A percentile compares a stretch with the other conserved stretches of the same genome.
These are phyloP conservation scores for Choanephora cucurbitarum DNA, from an alignment of 371 early-diverging fungal genomes.

Conservation along the genomic window DNA sequence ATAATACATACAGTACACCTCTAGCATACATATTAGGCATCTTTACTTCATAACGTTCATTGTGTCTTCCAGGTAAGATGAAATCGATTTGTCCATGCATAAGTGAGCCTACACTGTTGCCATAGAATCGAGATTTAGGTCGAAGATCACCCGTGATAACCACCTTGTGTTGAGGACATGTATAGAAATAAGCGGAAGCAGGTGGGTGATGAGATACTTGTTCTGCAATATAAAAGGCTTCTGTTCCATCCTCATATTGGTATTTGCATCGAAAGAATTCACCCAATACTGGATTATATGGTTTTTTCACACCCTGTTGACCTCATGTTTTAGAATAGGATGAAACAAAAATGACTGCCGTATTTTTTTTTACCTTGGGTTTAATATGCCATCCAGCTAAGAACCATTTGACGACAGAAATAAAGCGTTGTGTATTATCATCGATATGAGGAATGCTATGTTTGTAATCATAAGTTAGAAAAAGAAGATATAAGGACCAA, in stretches of 20 bases:
- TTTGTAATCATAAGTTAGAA: too few species aligned
- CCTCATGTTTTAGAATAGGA: too few species aligned
- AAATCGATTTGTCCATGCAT: conserved; percentile 82
- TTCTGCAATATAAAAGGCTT: conserved; percentile 86
- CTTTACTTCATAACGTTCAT: conserved; percentile 79
- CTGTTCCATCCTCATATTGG: conserved; percentile 69
- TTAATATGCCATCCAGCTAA: conserved; percentile 97
- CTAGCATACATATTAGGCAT: conserved; percentile 95
- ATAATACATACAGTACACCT: conserved; percentile 71
- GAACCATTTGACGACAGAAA: conserved; percentile 87
- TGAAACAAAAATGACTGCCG: too few species aligned
- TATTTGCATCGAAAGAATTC: conserved; percentile 89
- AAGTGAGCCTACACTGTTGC: conserved; percentile 90
- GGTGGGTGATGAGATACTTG: conserved; percentile 99
- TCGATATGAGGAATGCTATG: conserved; percentile 58
- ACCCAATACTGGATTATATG: conserved; percentile 96
- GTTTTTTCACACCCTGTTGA: conserved; percentile 92
- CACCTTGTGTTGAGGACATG: conserved; percentile 82
- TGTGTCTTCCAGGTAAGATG: conserved; percentile 58
- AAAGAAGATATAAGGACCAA: too few species aligned
- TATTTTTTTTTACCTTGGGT: conserved; percentile 74
- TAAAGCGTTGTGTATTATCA: conserved; percentile 84
- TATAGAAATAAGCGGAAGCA: conserved; percentile 84
- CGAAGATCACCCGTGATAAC: conserved; percentile 80
- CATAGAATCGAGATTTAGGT: conserved; percentile 90